Conservation (phyloP, 352 stramenopile genomes). For the Phytophthora sp. region DNA sequence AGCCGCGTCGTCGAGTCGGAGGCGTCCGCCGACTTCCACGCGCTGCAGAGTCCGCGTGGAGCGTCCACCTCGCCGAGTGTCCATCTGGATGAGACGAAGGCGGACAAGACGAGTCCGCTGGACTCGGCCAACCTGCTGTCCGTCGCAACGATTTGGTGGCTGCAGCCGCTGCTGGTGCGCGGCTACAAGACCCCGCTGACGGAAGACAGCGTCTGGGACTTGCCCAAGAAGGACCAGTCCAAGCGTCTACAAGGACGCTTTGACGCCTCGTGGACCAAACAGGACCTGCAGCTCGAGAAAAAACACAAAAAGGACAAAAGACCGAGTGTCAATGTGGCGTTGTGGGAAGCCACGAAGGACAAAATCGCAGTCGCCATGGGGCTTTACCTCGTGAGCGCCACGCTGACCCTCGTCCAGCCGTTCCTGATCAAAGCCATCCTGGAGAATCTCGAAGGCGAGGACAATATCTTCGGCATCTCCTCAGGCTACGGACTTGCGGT, state of each 20-base stretch:
- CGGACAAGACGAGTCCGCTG: constrained; percentile 33
- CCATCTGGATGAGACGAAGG: not conserved
- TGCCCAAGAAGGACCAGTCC: constrained; percentile 50
- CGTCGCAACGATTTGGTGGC: constrained; percentile 59
- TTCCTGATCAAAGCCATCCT: constrained; percentile 66
- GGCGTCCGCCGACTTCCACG: constrained; percentile 7
- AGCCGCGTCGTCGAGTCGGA: not conserved
- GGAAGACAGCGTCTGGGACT: constrained; percentile 46
- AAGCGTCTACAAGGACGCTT: constrained; percentile 49
- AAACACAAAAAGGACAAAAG: constrained; percentile 1
- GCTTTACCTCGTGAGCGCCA: constrained; percentile 45
- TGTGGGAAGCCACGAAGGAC: constrained; percentile 52
- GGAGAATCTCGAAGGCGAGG: constrained; percentile 40
- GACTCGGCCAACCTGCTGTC: constrained; percentile 49
- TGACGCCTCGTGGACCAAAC: constrained; percentile 38
- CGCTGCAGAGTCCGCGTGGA: constrained; percentile 4
- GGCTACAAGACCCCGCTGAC: constrained; percentile 43
- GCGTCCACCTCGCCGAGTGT: not conserved
- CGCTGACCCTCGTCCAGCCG: constrained; percentile 47
- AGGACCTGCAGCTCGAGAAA: constrained; percentile 1
- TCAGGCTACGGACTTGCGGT: constrained; percentile 52
- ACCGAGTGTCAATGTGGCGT: constrained; percentile 46
- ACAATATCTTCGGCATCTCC: constrained; percentile 45
- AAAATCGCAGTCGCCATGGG: constrained; percentile 39
- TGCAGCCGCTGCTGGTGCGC: constrained; percentile 46